A percentile compares a stretch with the other conserved stretches of the same genome.
Conservation (phyloP, 768 basidiomycete genomes). For the Trametes sanguinea region DNA sequence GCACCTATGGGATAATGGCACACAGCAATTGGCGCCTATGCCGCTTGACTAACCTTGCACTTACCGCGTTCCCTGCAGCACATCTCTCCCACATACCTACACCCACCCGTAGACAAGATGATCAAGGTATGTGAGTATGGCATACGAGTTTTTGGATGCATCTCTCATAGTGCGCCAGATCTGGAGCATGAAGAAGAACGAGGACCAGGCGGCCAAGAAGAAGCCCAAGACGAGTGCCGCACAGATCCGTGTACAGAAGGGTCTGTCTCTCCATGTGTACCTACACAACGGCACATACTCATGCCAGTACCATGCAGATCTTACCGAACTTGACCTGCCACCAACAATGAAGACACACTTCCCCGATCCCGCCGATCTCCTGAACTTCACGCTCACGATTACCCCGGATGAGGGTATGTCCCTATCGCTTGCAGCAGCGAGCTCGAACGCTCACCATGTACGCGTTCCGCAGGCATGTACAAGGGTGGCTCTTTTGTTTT, state of each 20-base stretch:
- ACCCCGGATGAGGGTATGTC: conserved; percentile 91
- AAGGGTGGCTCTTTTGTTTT: conserved; percentile 92
- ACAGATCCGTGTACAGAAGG: conserved; percentile 99
- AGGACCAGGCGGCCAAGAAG: conserved; percentile 96
- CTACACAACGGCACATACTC: neutral
- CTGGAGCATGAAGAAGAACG: conserved; percentile 99
- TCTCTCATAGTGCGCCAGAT: conserved; percentile 55
- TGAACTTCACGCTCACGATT: conserved; percentile 95
- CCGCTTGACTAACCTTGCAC: conserved; percentile 20
- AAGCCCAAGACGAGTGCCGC: conserved; percentile 98
- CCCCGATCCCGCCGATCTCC: conserved; percentile 89
- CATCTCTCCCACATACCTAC: conserved; percentile 2
- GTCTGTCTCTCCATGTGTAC: conserved; percentile 42
- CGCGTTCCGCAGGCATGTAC: conserved; percentile 80
- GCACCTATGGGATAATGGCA: neutral
- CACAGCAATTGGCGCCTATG: conserved; percentile 12
- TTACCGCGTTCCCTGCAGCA: conserved; percentile 9
- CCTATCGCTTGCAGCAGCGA: neutral
- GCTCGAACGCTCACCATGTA: neutral
- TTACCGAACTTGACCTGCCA: conserved; percentile 96
- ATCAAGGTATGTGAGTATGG: conserved; percentile 15
- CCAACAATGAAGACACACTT: conserved; percentile 95
- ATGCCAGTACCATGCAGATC: conserved; percentile 51
- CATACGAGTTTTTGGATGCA: too few relatives aligned
- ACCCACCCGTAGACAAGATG: conserved; percentile 10